Evolutionary conservation across 306 rosid species (phyloP), one percentile per base, ranked within the genome.

Genomic region (Quillaja saponaria): DNA sequence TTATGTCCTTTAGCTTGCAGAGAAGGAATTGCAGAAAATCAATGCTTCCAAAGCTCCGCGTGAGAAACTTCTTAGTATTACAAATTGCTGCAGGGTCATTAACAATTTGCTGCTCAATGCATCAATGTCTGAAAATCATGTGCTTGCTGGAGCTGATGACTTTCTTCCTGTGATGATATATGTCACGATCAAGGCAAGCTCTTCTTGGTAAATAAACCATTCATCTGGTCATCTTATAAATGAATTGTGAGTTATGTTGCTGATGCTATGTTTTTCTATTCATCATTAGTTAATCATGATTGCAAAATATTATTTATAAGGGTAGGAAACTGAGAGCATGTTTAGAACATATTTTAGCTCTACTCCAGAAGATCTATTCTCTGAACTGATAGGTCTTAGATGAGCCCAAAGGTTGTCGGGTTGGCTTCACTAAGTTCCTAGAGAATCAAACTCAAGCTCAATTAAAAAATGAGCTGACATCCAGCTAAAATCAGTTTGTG

Each of bases 101-200:
- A 87, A 82, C 76, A 84, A 84, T 78, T 61, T 84, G 49, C 65
- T 87, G 77, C 80, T 87, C 34, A 84, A 80, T 74, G 85, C 75
- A 51, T 74, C 95, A 20, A 66, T 80, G 76, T 71, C 89, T 17
- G 91, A 80, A 59, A 63, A 72, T 54, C 87, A 73, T 68, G 83
- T 71, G 21, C 82, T 85, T 13, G 87, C 83, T 13, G 95, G 95
- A 20, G 89, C 88, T 13, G 95, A 87, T 67, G 95, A 78, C 71
- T 84, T 87, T 64, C 91, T 87, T 49, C 89, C 91, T 41, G 85
- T 87, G 42, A 91, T 87, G 62, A 87, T 84, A 62, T 87, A 80
- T 63, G 83, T 87, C 41, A 78, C 56, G 21, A 87, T 87, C 88
- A 87, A 87, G 95, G 89, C 95, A 80, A 87, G 95, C 86, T 61